Evolutionary conservation across 768 basidiomycete genomes (phyloP), one percentile per base, ranked within the genome.

Genomic region (Mycena venus): DNA sequence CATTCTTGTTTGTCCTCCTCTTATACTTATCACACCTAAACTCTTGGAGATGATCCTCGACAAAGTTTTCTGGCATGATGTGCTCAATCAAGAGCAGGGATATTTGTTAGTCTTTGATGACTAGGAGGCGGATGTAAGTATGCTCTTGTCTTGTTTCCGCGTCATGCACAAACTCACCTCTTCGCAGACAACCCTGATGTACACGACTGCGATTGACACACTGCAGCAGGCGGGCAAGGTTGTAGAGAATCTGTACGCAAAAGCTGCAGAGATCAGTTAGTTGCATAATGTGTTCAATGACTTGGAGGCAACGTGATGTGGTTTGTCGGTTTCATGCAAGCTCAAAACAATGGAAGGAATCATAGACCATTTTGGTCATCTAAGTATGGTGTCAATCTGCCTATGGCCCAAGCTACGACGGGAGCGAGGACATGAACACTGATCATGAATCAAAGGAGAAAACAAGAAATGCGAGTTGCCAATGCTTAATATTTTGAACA

Each of bases 31-130:
- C 1, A 21, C 47, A 65, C 21, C 25, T 77, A 98, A 97, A 81
- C 85, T 99, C 31, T 96, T 95, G 34, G 97, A 99, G 82, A 99
- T 99, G 98, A 99, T 99, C 74, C 86, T 99, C 42, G 98, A 99
- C 84, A 97, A 97, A 78, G 91, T 97, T 2, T 90, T 99, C 75
- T n/a, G n/a, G n/a, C 91, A 96, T 74, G 98, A 98, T 6, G 97
- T 99, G 1, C 88, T 99, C n/a, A 97, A 99, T 81, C 98, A 99
- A 82, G 96, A 96, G 31, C 90, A 95, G 3, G 97, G 97, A 0
- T 97, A 96, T 79, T 84, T 99, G 61, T 85, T 98, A 61, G 92
- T 99, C n/a, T 99, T 95, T 74, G 95, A 98, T 69, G 88, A 96
- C 82, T 91, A 91, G 1, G 94, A 95, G 79, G 91, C 91, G 17